phyloP scores from a whole-genome alignment of 257 asterid species.

The Solanum pimpinellifolium region DNA sequence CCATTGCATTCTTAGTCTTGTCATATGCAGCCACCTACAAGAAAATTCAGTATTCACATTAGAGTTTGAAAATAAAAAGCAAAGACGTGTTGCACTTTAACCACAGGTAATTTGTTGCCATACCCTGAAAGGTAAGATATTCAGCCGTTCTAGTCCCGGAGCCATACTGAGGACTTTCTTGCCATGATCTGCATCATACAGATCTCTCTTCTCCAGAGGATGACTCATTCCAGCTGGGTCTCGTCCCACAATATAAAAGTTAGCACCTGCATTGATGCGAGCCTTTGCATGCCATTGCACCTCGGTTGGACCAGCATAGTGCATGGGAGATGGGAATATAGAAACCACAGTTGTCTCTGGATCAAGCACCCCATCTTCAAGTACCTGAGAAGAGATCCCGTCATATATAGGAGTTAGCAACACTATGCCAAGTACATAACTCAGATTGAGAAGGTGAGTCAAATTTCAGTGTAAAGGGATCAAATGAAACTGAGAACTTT shows the following conservation, averaged over 20 bases:
- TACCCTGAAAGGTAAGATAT: slow-evolving; percentile 87
- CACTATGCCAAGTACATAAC: background rate
- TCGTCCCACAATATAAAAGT: slow-evolving; percentile 80
- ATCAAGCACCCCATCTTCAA: slow-evolving; percentile 84
- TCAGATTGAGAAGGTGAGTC: background rate
- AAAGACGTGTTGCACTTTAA: background rate
- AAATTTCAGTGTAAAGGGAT: background rate
- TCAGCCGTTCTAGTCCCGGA: slow-evolving; percentile 82
- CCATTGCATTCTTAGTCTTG: slow-evolving; percentile 76
- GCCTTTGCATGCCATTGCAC: slow-evolving; percentile 99
- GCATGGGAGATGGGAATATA: slow-evolving; percentile 96
- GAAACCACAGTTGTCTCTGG: slow-evolving; percentile 93
- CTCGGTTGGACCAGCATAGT: slow-evolving; percentile 95
- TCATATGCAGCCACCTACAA: slow-evolving; percentile 92
- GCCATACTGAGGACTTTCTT: slow-evolving; percentile 92
- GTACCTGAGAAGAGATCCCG: slow-evolving; percentile 34
- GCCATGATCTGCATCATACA: slow-evolving; percentile 93
- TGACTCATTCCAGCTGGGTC: slow-evolving; percentile 98
- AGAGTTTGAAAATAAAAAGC: background rate
- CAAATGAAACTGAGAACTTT: background rate
- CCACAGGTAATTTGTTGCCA: background rate
- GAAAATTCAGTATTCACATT: background rate
- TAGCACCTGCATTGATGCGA: slow-evolving; percentile 87
- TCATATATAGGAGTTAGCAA: background rate
- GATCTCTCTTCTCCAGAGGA: slow-evolving; percentile 76